Conservation (phyloP, 768 basidiomycete genomes). For the Amanita pallidorosea region DNA sequence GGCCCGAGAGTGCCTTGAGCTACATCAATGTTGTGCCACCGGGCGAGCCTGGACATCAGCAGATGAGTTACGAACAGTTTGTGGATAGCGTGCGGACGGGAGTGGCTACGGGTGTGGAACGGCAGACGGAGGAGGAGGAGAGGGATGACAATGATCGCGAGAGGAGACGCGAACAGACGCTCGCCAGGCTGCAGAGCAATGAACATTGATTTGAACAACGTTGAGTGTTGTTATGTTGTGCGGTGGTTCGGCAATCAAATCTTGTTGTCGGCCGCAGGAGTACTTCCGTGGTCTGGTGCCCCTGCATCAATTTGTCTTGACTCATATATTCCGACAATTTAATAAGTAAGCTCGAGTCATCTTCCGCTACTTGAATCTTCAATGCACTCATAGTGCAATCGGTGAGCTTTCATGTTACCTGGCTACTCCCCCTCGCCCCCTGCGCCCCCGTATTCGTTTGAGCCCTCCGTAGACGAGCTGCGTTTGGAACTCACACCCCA, state of each 20-base stretch:
- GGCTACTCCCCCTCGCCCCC: slow-evolving; percentile 43
- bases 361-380: neutral
- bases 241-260: no score
- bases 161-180: slow-evolving; percentile 41
- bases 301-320: no score
- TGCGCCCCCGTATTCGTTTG: slow-evolving; percentile 47
- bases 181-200: slow-evolving; percentile 31
- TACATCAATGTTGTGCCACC: slow-evolving; percentile 16
- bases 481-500: slow-evolving; percentile 40
- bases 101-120: no score
- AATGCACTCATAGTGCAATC: neutral
- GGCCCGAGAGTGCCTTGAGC: slow-evolving; percentile 28
- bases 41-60: slow-evolving; percentile 34
- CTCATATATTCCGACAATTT: no score
- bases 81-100: slow-evolving; percentile 36
- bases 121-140: neutral
- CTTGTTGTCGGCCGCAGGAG: no score
- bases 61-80: slow-evolving; percentile 37
- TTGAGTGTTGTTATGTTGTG: no score
- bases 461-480: slow-evolving; percentile 40
- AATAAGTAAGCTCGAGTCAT: no score
- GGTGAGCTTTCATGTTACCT: slow-evolving; percentile 22
- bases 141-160: slow-evolving; percentile 37
- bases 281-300: no score
- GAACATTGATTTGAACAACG: neutral